Conservation (phyloP, 202 grass and related monocot species). For the Hordeum pubiflorum region DNA sequence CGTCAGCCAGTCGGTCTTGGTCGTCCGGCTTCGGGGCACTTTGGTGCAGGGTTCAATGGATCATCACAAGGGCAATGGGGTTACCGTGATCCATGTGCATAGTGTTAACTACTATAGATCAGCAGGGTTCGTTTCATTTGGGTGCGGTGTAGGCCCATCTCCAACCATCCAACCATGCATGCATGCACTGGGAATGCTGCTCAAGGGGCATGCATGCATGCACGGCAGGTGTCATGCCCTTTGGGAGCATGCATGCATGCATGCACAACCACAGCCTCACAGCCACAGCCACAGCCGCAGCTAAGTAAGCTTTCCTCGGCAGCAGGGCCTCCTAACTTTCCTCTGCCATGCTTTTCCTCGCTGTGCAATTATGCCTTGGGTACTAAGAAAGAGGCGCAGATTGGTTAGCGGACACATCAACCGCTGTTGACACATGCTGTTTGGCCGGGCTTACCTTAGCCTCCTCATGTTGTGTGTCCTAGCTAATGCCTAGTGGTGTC, state of each 20-base stretch:
- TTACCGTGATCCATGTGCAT: neutral
- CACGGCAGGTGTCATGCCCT: too few species aligned
- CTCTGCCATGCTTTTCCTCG: neutral
- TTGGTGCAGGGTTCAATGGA: neutral
- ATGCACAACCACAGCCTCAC: neutral
- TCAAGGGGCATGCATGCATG: neutral
- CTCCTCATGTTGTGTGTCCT: too few species aligned
- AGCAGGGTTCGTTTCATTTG: neutral
- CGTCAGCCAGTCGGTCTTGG: neutral
- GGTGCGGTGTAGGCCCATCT: neutral
- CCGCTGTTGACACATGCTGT: neutral
- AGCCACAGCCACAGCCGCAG: neutral
- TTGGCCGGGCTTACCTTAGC: neutral
- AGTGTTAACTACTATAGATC: neutral
- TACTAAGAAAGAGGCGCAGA: constrained; percentile 38
- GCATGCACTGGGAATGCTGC: neutral
- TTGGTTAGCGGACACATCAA: constrained; percentile 13
- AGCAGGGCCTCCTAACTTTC: neutral
- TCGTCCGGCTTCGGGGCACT: neutral
- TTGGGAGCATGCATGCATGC: neutral
- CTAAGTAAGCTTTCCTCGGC: neutral
- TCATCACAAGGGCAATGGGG: neutral
- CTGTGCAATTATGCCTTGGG: constrained; percentile 30
- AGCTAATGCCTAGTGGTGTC: constrained; percentile 27
- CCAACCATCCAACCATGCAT: neutral